Percentiles rank a stretch among this genome's conserved stretches.
Evolutionary conservation across 768 basidiomycete genomes (phyloP).

Genomic region (Postia placenta): DNA sequence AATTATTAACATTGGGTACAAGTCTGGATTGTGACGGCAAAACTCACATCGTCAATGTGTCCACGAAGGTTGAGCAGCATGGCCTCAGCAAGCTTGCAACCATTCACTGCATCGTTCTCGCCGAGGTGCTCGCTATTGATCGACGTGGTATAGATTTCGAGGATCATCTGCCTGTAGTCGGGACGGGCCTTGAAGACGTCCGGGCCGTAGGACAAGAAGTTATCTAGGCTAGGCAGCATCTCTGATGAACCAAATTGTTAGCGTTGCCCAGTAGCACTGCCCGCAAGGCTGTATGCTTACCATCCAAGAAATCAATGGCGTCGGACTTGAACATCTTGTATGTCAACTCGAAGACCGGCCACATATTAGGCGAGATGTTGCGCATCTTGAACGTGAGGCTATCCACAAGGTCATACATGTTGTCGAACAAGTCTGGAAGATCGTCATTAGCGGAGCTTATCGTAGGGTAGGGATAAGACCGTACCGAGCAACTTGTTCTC

Average conservation of each 20-base stretch:
- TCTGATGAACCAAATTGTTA: too few species aligned
- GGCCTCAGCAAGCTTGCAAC: constrained; percentile 80
- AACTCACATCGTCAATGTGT: constrained; percentile 67
- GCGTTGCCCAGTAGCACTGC: too few species aligned
- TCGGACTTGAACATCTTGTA: constrained; percentile 80
- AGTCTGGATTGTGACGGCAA: not conserved
- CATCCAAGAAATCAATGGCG: constrained; percentile 83
- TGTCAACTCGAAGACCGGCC: constrained; percentile 81
- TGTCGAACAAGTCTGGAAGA: constrained; percentile 71
- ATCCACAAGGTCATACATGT: constrained; percentile 82
- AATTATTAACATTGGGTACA: constrained; percentile 2
- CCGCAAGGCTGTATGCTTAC: too few species aligned
- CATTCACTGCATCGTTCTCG: constrained; percentile 78
- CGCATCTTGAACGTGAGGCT: constrained; percentile 78
- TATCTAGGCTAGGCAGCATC: constrained; percentile 85
- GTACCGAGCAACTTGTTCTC: constrained; percentile 72
- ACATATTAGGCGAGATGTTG: constrained; percentile 73
- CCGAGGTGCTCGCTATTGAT: constrained; percentile 69
- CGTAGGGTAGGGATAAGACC: constrained; percentile 23
- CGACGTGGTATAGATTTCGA: constrained; percentile 78
- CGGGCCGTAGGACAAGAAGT: constrained; percentile 80
- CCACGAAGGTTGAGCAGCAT: constrained; percentile 77
- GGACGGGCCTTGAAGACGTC: constrained; percentile 66
- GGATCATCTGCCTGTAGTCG: constrained; percentile 73
- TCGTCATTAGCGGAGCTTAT: constrained; percentile 31